Conservation (phyloP, 2,329 filamentous ascomycete genomes). For the Fusarium falciforme region DNA sequence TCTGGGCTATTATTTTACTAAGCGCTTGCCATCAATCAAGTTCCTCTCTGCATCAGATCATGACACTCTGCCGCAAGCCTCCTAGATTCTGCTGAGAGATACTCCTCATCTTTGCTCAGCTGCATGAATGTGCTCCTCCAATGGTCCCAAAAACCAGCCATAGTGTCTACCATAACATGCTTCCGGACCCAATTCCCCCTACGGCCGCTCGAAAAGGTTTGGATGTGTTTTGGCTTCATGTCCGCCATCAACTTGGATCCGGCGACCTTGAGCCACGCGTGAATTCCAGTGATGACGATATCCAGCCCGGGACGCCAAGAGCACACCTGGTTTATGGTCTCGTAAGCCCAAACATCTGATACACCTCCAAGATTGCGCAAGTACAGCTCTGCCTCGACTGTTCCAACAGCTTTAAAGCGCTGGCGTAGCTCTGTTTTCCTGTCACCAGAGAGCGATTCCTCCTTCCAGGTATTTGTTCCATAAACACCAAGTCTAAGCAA, state of each 20-base stretch:
- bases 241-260: not conserved
- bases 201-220: not conserved
- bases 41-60: slow-evolving; percentile 7
- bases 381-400: slow-evolving; percentile 8
- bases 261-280: slow-evolving; percentile 8
- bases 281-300: not conserved
- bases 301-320: accelerated
- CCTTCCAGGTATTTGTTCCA: not conserved
- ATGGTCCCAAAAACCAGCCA: slow-evolving; percentile 23
- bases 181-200: not conserved
- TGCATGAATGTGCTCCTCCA: slow-evolving; percentile 12
- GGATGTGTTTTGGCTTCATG: not conserved
- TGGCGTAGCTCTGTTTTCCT: not conserved
- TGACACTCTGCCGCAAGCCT: not conserved
- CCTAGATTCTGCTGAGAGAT: not conserved
- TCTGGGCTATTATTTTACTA: not conserved
- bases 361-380: not conserved
- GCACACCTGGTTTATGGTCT: slow-evolving; percentile 2
- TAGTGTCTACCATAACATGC: not conserved
- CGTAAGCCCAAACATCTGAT: not conserved
- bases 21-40: too few species aligned
- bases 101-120: not conserved
- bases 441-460: not conserved
- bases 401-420: not conserved
- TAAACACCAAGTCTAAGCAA: not conserved